These are phyloP conservation scores for Zoysia matrella DNA, from an alignment of 202 grass and related monocot genomes.

Conservation along the genomic window DNA sequence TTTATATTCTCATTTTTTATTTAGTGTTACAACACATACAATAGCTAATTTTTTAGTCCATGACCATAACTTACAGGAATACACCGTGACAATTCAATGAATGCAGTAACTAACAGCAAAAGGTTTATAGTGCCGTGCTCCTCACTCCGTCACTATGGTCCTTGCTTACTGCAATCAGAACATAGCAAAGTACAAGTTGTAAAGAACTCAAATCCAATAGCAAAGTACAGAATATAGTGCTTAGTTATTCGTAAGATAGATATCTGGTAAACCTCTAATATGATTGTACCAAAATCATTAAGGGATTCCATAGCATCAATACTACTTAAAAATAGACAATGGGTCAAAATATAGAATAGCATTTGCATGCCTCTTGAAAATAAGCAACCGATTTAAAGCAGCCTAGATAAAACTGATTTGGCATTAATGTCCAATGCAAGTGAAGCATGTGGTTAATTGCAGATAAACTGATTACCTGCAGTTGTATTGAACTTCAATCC, in stretches of 20 bases:
- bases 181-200: not conserved
- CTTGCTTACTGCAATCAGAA: too few species aligned
- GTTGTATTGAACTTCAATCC: constrained; percentile 36
- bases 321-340: not conserved
- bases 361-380: too few species aligned
- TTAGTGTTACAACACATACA: too few species aligned
- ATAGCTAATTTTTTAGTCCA: too few species aligned
- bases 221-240: constrained; percentile 3
- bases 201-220: constrained; percentile 16
- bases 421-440: not conserved
- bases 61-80: too few species aligned
- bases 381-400: too few species aligned
- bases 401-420: not conserved
- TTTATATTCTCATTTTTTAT: too few species aligned
- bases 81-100: too few species aligned
- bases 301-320: not conserved
- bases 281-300: not conserved
- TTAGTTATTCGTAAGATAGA: not conserved
- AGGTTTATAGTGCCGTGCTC: too few species aligned
- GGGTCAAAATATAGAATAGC: too few species aligned
- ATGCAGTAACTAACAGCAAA: too few species aligned
- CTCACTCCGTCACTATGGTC: too few species aligned
- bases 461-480: constrained; percentile 43
- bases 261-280: not conserved
- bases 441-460: constrained; percentile 1